These are phyloP conservation scores for Entomortierella chlamydospora DNA, from an alignment of 192 early-diverging fungal species.

Conservation along the genomic window DNA sequence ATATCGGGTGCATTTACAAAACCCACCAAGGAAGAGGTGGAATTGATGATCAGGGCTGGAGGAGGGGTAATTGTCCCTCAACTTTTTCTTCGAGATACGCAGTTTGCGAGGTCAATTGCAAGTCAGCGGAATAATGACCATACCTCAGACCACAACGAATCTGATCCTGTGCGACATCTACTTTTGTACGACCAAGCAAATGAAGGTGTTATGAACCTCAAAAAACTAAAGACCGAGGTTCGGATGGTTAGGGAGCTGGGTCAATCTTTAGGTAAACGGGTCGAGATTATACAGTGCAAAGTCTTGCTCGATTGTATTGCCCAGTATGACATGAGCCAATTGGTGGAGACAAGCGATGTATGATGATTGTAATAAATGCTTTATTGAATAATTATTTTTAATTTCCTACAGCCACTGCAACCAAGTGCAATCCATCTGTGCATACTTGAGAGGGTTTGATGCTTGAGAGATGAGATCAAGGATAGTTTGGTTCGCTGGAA, in stretches of 20 bases:
- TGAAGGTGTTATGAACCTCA: slow-evolving; percentile 27
- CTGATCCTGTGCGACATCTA: slow-evolving; percentile 14
- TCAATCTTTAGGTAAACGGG: slow-evolving; percentile 10
- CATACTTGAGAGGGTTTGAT: slow-evolving; percentile 91
- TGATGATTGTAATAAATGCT: not conserved
- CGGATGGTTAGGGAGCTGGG: not conserved
- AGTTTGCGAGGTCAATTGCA: not conserved
- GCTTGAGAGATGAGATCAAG: slow-evolving; percentile 93
- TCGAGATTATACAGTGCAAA: slow-evolving; percentile 12
- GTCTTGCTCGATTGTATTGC: slow-evolving; percentile 24
- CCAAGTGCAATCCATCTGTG: slow-evolving; percentile 96
- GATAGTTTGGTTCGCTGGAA: slow-evolving; percentile 84
- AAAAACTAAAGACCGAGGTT: slow-evolving; percentile 19
- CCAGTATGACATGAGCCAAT: slow-evolving; percentile 19
- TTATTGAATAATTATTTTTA: not conserved
- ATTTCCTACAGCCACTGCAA: slow-evolving; percentile 84
- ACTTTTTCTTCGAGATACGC: slow-evolving; percentile 26
- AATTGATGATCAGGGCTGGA: slow-evolving; percentile 28
- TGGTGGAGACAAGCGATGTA: slow-evolving; percentile 6
- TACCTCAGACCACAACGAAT: not conserved
- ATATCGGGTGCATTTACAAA: slow-evolving; percentile 20
- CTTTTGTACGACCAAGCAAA: slow-evolving; percentile 12
- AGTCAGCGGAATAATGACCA: too few relatives aligned
- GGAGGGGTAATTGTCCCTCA: slow-evolving; percentile 31
- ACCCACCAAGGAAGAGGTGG: slow-evolving; percentile 27